phyloP scores from a whole-genome alignment of 345 rosid genomes.

The Gossypium ekmanianum region DNA sequence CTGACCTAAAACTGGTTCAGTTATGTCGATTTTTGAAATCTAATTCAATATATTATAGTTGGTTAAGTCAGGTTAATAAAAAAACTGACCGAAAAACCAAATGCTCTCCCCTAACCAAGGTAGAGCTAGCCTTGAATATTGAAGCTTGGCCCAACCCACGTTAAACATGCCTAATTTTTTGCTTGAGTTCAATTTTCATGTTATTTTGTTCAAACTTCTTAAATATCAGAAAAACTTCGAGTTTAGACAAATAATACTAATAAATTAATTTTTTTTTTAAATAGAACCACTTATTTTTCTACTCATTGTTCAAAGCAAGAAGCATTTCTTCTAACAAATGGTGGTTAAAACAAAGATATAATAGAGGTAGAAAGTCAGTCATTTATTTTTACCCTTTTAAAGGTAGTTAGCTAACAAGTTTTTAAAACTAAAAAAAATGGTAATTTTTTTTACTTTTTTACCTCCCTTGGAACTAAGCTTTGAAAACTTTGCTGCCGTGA shows the following conservation, averaged over 20 bases:
- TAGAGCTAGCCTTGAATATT: no score
- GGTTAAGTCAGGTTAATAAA: no score
- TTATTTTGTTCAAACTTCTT: no score
- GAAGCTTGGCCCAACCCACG: no score
- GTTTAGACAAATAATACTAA: no score
- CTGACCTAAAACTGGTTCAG: rapidly evolving
- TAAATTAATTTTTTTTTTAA: background rate
- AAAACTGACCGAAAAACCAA: no score
- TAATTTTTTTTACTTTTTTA: background rate
- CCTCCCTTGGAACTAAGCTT: background rate
- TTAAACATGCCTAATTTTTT: no score
- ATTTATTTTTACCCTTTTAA: background rate
- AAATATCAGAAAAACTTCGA: no score
- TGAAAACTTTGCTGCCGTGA: background rate
- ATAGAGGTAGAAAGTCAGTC: background rate
- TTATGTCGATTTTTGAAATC: no score
- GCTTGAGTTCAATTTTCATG: no score
- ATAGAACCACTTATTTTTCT: background rate
- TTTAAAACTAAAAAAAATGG: background rate
- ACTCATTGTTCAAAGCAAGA: background rate
- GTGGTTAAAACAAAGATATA: slow-evolving; percentile 8
- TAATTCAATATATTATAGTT: no score
- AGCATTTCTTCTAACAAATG: background rate
- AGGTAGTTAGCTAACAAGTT: slow-evolving; percentile 6
- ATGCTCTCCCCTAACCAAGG: no score